Evolutionary conservation across 1,284 basidiomycete species (phyloP).

Genomic region (Erythrobasidium hasegawianum): DNA sequence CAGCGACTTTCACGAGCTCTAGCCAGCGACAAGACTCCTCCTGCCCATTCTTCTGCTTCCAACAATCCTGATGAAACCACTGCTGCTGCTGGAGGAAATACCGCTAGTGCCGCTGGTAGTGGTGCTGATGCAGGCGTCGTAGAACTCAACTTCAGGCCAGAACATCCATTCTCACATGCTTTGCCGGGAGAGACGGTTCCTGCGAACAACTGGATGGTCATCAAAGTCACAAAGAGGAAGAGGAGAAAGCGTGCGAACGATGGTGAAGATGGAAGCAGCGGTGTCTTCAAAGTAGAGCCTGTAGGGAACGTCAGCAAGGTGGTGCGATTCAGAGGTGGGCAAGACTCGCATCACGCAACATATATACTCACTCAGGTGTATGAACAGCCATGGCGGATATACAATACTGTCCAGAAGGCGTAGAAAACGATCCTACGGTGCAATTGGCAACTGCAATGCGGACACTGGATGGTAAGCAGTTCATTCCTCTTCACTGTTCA

Average conservation of each 20-base stretch:
- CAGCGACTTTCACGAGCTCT: constrained; percentile 68
- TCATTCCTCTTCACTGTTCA: too few relatives aligned
- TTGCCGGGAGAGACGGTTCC: constrained; percentile 70
- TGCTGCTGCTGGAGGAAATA: background rate
- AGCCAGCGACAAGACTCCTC: constrained; percentile 54
- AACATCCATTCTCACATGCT: constrained; percentile 72
- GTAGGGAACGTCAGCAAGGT: constrained; percentile 75
- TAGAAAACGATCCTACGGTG: constrained; percentile 60
- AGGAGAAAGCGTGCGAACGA: constrained; percentile 40
- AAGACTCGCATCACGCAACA: constrained; percentile 1
- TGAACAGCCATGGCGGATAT: constrained; percentile 80
- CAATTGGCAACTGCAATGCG: constrained; percentile 68
- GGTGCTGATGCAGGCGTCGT: constrained; percentile 50
- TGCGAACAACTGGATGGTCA: constrained; percentile 66
- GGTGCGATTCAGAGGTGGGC: constrained; percentile 76
- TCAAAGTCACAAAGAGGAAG: constrained; percentile 70
- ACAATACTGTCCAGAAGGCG: constrained; percentile 67
- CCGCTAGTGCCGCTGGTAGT: background rate
- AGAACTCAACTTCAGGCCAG: constrained; percentile 68
- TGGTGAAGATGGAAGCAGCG: constrained; percentile 53
- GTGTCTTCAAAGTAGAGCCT: constrained; percentile 73
- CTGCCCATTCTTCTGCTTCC: background rate
- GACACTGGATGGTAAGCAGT: constrained; percentile 68
- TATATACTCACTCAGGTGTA: background rate
- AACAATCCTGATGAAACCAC: too few relatives aligned